Conservation (phyloP, 192 early-diverging fungal genomes). For the Phycomyces nitens region DNA sequence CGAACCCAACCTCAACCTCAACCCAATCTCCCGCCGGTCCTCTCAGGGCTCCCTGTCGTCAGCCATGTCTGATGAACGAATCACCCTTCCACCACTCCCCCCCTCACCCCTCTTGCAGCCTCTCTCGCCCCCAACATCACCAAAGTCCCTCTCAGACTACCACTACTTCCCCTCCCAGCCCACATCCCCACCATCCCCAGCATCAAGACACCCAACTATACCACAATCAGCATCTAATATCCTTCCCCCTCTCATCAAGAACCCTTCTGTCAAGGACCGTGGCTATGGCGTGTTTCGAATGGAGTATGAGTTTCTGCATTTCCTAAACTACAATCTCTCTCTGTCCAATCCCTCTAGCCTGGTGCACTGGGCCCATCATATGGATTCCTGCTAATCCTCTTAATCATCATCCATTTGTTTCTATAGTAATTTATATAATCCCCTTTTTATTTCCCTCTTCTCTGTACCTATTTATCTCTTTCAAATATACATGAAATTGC, state of each 20-base stretch:
- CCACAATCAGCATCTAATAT: not conserved
- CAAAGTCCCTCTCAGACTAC: too few relatives aligned
- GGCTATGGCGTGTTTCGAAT: slow-evolving; percentile 36
- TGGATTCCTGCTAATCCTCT: not conserved
- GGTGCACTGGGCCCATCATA: slow-evolving; percentile 13
- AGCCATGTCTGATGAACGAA: not conserved
- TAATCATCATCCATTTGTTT: not conserved
- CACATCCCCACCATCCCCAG: not conserved
- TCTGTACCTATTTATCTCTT: too few relatives aligned
- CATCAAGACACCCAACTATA: not conserved
- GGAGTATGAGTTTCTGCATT: slow-evolving; percentile 48
- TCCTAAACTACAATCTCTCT: slow-evolving; percentile 42
- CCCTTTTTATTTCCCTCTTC: not conserved
- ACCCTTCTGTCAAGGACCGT: not conserved
- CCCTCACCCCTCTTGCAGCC: too few relatives aligned
- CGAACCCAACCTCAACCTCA: not conserved
- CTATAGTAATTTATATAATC: not conserved
- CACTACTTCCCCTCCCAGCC: too few relatives aligned
- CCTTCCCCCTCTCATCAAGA: not conserved
- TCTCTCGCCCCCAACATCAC: too few relatives aligned
- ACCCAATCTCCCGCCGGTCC: not conserved
- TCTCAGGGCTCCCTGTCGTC: not conserved
- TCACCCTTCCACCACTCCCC: not conserved
- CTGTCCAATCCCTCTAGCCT: not conserved
- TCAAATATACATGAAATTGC: too few relatives aligned